Conservation (phyloP, 805 yeast genomes). For the Candida qinlingensis region DNA sequence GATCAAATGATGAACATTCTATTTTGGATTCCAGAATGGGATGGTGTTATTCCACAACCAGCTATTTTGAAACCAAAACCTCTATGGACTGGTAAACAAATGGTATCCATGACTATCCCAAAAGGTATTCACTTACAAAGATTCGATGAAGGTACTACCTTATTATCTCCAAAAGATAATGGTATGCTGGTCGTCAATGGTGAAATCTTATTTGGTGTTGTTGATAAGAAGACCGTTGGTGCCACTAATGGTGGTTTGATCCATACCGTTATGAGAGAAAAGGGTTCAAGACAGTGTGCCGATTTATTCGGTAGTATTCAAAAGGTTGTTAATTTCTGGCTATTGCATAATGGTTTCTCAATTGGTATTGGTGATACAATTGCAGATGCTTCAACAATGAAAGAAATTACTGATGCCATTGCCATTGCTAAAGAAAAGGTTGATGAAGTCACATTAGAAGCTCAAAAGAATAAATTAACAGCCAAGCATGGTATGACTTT, state of each 20-base stretch:
- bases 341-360: slow-evolving; percentile 93
- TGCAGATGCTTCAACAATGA: slow-evolving; percentile 96
- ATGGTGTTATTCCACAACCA: slow-evolving; percentile 95
- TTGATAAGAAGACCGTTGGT: slow-evolving; percentile 97
- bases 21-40: slow-evolving; percentile 99
- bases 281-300: slow-evolving; percentile 89
- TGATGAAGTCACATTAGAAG: slow-evolving; percentile 87
- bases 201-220: slow-evolving; percentile 95
- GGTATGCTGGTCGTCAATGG: slow-evolving; percentile 97
- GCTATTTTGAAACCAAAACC: slow-evolving; percentile 93
- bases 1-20: slow-evolving; percentile 95
- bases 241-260: slow-evolving; percentile 97
- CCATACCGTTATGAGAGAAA: slow-evolving; percentile 96
- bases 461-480: slow-evolving; percentile 80
- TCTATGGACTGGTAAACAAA: slow-evolving; percentile 95
- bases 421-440: slow-evolving; percentile 91
- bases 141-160: slow-evolving; percentile 83
- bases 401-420: slow-evolving; percentile 86
- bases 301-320: slow-evolving; percentile 88
- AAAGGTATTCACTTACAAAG: slow-evolving; percentile 93
- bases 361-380: slow-evolving; percentile 99
- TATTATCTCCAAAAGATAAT: slow-evolving; percentile 81
- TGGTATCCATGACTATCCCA: slow-evolving; percentile 89
- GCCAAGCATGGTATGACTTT: slow-evolving; percentile 99
- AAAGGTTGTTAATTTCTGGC: slow-evolving; percentile 94